phyloP scores from a whole-genome alignment of 2,329 filamentous ascomycete species.

The Aureobasidium uvarum region DNA sequence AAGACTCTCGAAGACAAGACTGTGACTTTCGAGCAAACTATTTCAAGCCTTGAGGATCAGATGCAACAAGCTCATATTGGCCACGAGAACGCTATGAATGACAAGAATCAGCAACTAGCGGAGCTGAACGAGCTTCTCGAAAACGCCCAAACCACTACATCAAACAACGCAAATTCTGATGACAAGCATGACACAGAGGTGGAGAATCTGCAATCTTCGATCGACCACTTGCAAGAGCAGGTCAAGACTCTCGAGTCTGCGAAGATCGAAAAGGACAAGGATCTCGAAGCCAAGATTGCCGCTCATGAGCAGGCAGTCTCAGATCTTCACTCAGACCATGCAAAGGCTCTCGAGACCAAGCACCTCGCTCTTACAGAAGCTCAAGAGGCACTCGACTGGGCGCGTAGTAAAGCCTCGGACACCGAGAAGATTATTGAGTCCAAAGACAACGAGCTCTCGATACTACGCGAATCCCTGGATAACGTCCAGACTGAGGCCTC shows the following conservation, averaged over 20 bases:
- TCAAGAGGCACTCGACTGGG: conserved; percentile 4
- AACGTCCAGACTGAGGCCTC: neutral
- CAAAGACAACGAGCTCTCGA: conserved; percentile 2
- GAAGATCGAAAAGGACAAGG: neutral
- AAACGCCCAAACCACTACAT: neutral
- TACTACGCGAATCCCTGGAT: neutral
- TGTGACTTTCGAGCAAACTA: neutral
- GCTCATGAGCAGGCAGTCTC: conserved; percentile 6
- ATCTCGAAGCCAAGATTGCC: neutral
- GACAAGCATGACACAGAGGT: neutral
- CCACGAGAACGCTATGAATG: neutral
- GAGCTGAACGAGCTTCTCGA: conserved; percentile 16
- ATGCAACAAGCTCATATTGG: neutral
- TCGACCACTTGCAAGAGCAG: neutral
- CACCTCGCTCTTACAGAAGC: neutral
- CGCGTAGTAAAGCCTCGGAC: conserved; percentile 1
- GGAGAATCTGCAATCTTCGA: neutral
- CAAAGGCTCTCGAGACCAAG: neutral
- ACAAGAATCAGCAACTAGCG: conserved; percentile 24
- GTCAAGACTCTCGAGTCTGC: neutral
- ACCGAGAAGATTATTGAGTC: conserved; percentile 7
- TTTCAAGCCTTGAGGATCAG: conserved; percentile 9
- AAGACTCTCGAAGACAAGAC: neutral
- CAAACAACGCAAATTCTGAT: neutral
- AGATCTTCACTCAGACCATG: neutral